Conservation (phyloP, 2,329 filamentous ascomycete species). For the Exophiala sideris region DNA sequence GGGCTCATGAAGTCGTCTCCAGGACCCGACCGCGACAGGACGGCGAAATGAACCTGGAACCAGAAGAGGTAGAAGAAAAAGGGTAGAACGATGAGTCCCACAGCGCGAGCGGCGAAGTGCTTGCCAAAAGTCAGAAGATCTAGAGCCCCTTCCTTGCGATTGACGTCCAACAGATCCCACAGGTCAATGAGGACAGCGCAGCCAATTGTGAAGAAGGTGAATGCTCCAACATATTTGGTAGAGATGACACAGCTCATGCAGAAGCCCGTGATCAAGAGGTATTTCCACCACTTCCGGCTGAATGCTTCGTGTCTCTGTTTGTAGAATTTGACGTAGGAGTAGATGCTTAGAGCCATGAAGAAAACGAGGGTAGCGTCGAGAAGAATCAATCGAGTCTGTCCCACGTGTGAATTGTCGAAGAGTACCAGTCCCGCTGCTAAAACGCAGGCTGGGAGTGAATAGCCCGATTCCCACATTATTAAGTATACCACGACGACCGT, state of each 20-base stretch:
- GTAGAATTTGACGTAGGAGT: conserved; percentile 97
- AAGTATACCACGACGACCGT: conserved; percentile 92
- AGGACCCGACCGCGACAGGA: conserved; percentile 82
- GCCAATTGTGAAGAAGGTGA: conserved; percentile 95
- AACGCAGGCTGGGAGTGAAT: conserved; percentile 88
- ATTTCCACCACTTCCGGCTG: conserved; percentile 98
- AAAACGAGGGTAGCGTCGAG: conserved; percentile 91
- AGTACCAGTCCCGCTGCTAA: conserved; percentile 82
- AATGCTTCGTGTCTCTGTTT: conserved; percentile 89
- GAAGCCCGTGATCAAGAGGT: conserved; percentile 92
- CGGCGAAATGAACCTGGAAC: conserved; percentile 98
- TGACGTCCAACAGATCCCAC: conserved; percentile 90
- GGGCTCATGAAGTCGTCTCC: conserved; percentile 99
- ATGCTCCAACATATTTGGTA: conserved; percentile 94
- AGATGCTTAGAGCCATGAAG: conserved; percentile 90
- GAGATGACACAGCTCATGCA: conserved; percentile 96
- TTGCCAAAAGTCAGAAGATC: conserved; percentile 75
- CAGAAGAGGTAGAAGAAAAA: conserved; percentile 99
- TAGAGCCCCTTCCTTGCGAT: conserved; percentile 76
- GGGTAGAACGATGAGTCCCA: conserved; percentile 82
- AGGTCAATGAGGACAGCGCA: conserved; percentile 91
- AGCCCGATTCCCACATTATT: conserved; percentile 99
- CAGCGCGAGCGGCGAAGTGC: conserved; percentile 83
- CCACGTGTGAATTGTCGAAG: conserved; percentile 96
- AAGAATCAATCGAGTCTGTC: conserved; percentile 90